Conservation (phyloP, 192 early-diverging fungal species). For the Linnemannia schmuckeri region DNA sequence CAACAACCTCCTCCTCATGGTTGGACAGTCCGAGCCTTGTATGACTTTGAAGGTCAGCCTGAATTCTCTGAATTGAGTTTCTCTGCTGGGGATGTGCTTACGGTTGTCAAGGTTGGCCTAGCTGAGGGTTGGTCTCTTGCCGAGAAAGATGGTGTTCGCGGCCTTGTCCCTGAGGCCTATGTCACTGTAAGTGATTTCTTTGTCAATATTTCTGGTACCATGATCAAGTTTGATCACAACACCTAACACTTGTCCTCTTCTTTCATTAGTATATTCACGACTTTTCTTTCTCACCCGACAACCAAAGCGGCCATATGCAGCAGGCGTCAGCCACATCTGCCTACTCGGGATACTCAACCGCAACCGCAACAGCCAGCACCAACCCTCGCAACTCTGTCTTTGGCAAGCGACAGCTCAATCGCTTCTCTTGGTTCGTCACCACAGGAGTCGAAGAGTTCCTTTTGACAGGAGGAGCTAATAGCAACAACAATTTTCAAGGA, state of each 20-base stretch:
- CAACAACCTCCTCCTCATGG: constrained; percentile 51
- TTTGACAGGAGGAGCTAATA: constrained; percentile 37
- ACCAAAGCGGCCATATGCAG: constrained; percentile 20
- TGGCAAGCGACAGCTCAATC: constrained; percentile 55
- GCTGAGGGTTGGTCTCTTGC: constrained; percentile 62
- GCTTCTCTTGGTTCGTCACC: constrained; percentile 62
- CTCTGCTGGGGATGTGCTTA: constrained; percentile 56
- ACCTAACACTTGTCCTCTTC: background rate
- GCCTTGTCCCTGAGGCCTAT: constrained; percentile 59
- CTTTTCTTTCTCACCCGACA: constrained; percentile 50
- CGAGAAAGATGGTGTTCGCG: constrained; percentile 57
- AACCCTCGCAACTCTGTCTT: constrained; percentile 54
- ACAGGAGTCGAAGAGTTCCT: constrained; percentile 62
- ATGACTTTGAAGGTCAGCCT: constrained; percentile 58
- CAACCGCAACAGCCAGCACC: constrained; percentile 13
- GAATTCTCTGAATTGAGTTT: constrained; percentile 58
- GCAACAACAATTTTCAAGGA: background rate
- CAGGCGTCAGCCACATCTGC: constrained; percentile 26
- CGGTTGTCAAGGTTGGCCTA: constrained; percentile 49
- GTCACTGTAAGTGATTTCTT: constrained; percentile 48
- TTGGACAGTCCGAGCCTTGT: constrained; percentile 57
- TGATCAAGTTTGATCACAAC: background rate
- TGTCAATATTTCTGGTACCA: background rate
- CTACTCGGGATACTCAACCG: constrained; percentile 29
- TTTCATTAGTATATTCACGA: constrained; percentile 54